Conservation (phyloP, 257 asterid genomes). For the Mentha longifolia region DNA sequence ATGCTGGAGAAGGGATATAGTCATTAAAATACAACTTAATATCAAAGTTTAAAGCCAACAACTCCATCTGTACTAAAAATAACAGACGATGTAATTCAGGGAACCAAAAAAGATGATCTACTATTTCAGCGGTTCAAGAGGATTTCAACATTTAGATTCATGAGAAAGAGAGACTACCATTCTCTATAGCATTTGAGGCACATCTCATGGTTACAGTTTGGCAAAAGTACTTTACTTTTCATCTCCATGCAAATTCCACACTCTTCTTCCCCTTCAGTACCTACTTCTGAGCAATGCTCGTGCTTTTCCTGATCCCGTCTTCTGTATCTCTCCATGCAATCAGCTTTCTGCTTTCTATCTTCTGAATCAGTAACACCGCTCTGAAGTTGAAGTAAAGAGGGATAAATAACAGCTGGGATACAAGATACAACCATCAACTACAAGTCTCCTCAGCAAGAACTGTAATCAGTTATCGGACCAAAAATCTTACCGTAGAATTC, state of each 20-base stretch:
- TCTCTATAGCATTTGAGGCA: slow-evolving; percentile 92
- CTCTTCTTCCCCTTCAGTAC: slow-evolving; percentile 84
- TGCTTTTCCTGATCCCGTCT: slow-evolving; percentile 68
- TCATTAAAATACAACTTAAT: background rate
- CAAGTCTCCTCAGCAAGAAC: background rate
- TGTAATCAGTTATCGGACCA: background rate
- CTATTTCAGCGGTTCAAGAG: background rate
- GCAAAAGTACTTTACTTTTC: slow-evolving; percentile 76
- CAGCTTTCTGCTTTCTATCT: slow-evolving; percentile 72
- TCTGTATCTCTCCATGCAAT: slow-evolving; percentile 72
- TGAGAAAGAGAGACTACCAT: slow-evolving; percentile 55
- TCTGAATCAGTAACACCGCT: slow-evolving; percentile 79
- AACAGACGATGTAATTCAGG: background rate
- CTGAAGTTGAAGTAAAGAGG: slow-evolving; percentile 83
- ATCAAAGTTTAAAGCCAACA: background rate
- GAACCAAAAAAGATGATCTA: background rate
- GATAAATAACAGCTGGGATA: slow-evolving; percentile 85
- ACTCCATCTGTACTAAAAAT: slow-evolving; percentile 9
- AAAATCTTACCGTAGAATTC: slow-evolving; percentile 78
- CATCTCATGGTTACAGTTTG: slow-evolving; percentile 79
- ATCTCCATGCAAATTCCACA: slow-evolving; percentile 96
- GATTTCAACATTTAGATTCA: background rate
- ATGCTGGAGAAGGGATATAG: slow-evolving; percentile 2
- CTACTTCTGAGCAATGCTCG: slow-evolving; percentile 53
- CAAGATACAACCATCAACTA: slow-evolving; percentile 33